Evolutionary conservation across 768 basidiomycete species (phyloP), one percentile per base, ranked within the genome.

Genomic region (Serendipita sp.): DNA sequence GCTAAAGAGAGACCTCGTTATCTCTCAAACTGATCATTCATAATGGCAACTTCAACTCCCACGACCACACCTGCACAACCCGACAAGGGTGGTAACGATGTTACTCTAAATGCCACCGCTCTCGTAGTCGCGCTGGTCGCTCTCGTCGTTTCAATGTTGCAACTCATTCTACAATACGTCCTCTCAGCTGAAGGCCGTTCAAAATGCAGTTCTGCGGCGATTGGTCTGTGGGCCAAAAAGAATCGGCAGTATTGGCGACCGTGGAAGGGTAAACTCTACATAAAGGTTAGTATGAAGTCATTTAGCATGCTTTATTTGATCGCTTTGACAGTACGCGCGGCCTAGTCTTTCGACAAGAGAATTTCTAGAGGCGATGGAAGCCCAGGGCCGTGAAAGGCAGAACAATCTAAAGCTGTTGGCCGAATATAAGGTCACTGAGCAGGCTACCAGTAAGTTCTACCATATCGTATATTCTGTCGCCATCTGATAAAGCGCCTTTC

Each of bases 91-190:
- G 53, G 53, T 9, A 33, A 31, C 31, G 34, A 38, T 38, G 14
- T 38, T 38, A 28, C 28, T 9, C 53, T 58, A 11, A 58, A 31
- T 31, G 17, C 17, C 17, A 58, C 53, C 7, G 53, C 53, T 9
- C 31, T 58, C 11, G 31, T 58, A 11, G 24, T 58, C 22, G 53
- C 53, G 4, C 53, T 58, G 3, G 53, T 58, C 20, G 53, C 53
- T 17, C 53, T 58, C 17, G 31, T 58, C 11, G 53, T 58, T 7
- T 58, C 53, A 11, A 58, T 58, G 53, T 24, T 58, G 7, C 53
- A 58, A n/a, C 53, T 58, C 53, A 26, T 58, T 58, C 24, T 58
- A 4, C 53, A 58, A n/a, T 58, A 28, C n/a, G 53, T 58, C n/a
- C 53, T 58, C n/a, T 58, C 53, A 3, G 53, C 53, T 24, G 53